Evolutionary conservation across 2,329 filamentous ascomycete genomes (phyloP), one percentile per base, ranked within the genome.

Genomic region (Calonectria naviculata): DNA sequence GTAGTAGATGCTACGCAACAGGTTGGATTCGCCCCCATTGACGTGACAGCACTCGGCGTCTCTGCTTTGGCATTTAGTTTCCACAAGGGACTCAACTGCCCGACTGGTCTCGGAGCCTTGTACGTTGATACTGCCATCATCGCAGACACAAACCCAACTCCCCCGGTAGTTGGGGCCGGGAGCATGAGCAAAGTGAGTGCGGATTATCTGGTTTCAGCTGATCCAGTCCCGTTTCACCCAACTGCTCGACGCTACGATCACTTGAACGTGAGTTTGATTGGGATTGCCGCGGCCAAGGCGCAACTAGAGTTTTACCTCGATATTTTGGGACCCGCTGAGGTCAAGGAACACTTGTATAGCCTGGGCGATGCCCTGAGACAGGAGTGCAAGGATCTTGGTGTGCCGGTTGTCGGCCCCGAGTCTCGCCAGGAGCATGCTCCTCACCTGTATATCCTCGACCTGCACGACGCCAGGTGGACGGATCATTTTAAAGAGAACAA

Each of bases 31-130:
- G 69, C 76, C 0, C 61, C 63, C 2, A 68, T 84, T 21, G 78
- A 83, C 46, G 73, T 81, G 5, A 60, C 69, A 29, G 68, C 70
- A 0, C 36, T 77, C 4, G 76, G 76, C 6, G 71, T 80, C 0
- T 82, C 81, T 3, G 81, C 80, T 2, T 80, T 75, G 1, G 80
- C 80, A 0, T 82, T 82, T 46, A 77, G 76, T 5, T 61, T 81
- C 15, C 81, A 82, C 74, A 83, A 83, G 75, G 81, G 79, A 0
- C 76, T 83, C 19, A 77, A 76, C 65, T 80, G 76, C 34, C 81
- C 81, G 0, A 78, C 75, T 0, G 81, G 81, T 0, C 63, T 83
- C 13, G 80, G 77, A 2, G 78, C 68, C 1, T 65, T 83, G 17
- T 82, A 83, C 49, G 69, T 83, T 2, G 73, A 81, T 1, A 73